Conservation (phyloP, 2,329 filamentous ascomycete genomes). For the Botrytis porri region DNA sequence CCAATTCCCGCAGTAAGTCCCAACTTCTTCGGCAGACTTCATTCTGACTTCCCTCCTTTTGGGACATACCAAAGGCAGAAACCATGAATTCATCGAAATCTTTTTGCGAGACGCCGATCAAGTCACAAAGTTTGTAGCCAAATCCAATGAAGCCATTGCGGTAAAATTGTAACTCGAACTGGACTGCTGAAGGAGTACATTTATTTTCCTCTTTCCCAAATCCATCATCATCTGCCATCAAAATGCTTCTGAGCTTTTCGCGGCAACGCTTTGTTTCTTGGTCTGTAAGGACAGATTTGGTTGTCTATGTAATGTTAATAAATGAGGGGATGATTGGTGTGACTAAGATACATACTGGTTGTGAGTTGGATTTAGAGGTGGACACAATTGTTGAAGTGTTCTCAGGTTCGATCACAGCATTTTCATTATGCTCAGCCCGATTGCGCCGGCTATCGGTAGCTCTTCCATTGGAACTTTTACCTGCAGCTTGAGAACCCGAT, state of each 20-base stretch:
- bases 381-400: neutral
- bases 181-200: neutral
- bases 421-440: neutral
- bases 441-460: neutral
- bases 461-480: neutral
- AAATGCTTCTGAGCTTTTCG: neutral
- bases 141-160: neutral
- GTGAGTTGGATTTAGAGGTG: neutral
- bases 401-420: neutral
- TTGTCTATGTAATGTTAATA: neutral
- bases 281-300: neutral
- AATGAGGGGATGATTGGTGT: neutral
- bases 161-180: neutral
- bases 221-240: neutral
- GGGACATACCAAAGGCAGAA: neutral
- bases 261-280: neutral
- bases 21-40: neutral
- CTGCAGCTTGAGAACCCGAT: neutral
- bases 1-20: slow-evolving; percentile 2
- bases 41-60: neutral
- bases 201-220: neutral
- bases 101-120: neutral
- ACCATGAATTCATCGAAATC: neutral
- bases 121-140: neutral
- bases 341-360: neutral